Conservation (phyloP, 1,284 basidiomycete genomes). For the Waitea zeae region DNA sequence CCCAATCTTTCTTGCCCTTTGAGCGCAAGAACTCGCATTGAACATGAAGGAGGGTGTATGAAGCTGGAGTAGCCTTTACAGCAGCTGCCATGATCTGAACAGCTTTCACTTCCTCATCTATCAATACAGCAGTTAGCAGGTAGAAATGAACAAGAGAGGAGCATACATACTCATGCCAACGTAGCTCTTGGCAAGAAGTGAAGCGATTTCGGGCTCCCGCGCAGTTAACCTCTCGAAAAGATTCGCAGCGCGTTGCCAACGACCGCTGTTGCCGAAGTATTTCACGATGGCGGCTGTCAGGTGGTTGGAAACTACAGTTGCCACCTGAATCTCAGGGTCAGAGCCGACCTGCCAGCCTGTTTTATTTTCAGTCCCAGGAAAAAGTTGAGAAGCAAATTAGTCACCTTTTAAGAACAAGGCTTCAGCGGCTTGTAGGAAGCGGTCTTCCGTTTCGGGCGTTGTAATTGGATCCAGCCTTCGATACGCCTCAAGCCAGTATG, state of each 20-base stretch:
- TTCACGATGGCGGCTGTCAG: slow-evolving; percentile 91
- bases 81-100: slow-evolving; percentile 86
- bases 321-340: slow-evolving; percentile 96
- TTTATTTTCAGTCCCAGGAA: neutral
- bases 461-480: slow-evolving; percentile 94
- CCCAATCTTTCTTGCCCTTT: slow-evolving; percentile 81
- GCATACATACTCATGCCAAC: slow-evolving; percentile 84
- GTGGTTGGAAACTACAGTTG: slow-evolving; percentile 95
- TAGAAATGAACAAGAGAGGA: neutral
- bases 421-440: slow-evolving; percentile 87
- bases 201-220: slow-evolving; percentile 81
- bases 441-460: slow-evolving; percentile 72
- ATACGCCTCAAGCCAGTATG: slow-evolving; percentile 84
- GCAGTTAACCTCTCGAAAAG: slow-evolving; percentile 85
- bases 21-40: slow-evolving; percentile 88
- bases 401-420: slow-evolving; percentile 79
- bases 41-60: slow-evolving; percentile 85
- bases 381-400: neutral
- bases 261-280: slow-evolving; percentile 87
- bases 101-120: slow-evolving; percentile 96
- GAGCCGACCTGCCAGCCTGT: slow-evolving; percentile 96
- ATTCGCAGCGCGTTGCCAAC: slow-evolving; percentile 82
- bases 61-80: slow-evolving; percentile 75
- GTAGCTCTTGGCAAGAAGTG: slow-evolving; percentile 79
- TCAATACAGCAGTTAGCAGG: neutral